phyloP scores from a whole-genome alignment of 108 stramenopile genomes.

The Discostella pseudostelligera region DNA sequence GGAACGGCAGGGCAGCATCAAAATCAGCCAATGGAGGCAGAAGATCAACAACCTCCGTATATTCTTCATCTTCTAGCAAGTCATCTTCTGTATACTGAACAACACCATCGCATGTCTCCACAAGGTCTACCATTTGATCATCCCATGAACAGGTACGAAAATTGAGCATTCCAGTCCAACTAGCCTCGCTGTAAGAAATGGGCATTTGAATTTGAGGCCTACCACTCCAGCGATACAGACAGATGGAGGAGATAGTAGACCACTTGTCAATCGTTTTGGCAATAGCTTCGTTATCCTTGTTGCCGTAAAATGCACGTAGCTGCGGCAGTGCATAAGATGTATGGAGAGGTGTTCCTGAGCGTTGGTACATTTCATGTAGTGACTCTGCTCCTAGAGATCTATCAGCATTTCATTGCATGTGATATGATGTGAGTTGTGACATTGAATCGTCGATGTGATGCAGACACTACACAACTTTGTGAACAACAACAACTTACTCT shows the following conservation, averaged over 20 bases:
- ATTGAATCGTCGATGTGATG: background rate
- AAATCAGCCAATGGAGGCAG: constrained; percentile 48
- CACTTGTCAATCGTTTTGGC: constrained; percentile 42
- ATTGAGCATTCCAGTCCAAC: constrained; percentile 84
- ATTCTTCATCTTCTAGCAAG: background rate
- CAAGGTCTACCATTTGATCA: constrained; percentile 34
- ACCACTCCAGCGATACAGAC: constrained; percentile 67
- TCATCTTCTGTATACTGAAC: constrained; percentile 40
- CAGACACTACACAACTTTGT: background rate
- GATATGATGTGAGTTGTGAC: background rate
- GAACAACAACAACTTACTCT: constrained; percentile 18
- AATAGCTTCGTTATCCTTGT: constrained; percentile 2
- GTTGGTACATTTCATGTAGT: constrained; percentile 54
- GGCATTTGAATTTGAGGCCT: constrained; percentile 33
- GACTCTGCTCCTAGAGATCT: constrained; percentile 21
- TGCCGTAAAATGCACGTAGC: constrained; percentile 54
- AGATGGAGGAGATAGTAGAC: constrained; percentile 68
- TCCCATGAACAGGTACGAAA: constrained; percentile 66
- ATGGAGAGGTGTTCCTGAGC: constrained; percentile 76
- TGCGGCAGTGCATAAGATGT: constrained; percentile 77
- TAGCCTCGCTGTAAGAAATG: constrained; percentile 83
- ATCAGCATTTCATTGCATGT: background rate
- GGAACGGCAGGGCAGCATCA: constrained; percentile 13
- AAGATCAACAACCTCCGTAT: constrained; percentile 2
- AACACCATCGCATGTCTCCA: constrained; percentile 44